A percentile compares a stretch with the other conserved stretches of the same genome.
Evolutionary conservation across 495 filamentous ascomycete species (phyloP).

Genomic region (Astrothelium subdiscretum): DNA sequence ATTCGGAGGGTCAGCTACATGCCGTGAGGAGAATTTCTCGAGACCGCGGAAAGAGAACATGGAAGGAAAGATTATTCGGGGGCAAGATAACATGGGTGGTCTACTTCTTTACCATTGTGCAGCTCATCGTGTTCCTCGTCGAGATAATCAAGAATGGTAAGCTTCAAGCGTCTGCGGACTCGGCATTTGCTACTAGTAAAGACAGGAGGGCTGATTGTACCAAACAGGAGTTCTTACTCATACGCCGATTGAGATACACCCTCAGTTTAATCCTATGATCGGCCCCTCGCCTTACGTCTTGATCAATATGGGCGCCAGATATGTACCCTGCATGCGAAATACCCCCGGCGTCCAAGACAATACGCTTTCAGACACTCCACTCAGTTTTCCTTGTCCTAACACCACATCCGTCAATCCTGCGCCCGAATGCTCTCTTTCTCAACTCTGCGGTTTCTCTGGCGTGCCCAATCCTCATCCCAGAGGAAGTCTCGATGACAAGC

Average conservation of each 20-base stretch:
- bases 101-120: conserved; percentile 64
- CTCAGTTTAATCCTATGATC: conserved; percentile 91
- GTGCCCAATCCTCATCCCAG: conserved; percentile 46
- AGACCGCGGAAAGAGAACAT: conserved; percentile 29
- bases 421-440: conserved; percentile 50
- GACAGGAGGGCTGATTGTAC: conserved; percentile 21
- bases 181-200: conserved; percentile 13
- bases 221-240: conserved; percentile 46
- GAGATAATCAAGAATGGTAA: conserved; percentile 75
- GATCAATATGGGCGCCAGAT: conserved; percentile 94
- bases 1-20: conserved; percentile 27
- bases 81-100: conserved; percentile 70
- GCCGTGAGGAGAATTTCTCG: conserved; percentile 34
- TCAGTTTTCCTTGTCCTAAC: conserved; percentile 66
- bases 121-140: conserved; percentile 79
- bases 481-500: conserved; percentile 34
- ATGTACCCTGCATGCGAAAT: conserved; percentile 88
- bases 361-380: conserved; percentile 26
- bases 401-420: conserved; percentile 44
- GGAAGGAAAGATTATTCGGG: conserved; percentile 40
- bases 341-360: conserved; percentile 51
- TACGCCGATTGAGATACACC: conserved; percentile 74
- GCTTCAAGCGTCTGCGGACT: conserved; percentile 17
- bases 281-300: conserved; percentile 80
- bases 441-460: conserved; percentile 73